These are phyloP conservation scores for Amylocarpus encephaloides DNA, from an alignment of 2,329 filamentous ascomycete genomes.

Conservation along the genomic window DNA sequence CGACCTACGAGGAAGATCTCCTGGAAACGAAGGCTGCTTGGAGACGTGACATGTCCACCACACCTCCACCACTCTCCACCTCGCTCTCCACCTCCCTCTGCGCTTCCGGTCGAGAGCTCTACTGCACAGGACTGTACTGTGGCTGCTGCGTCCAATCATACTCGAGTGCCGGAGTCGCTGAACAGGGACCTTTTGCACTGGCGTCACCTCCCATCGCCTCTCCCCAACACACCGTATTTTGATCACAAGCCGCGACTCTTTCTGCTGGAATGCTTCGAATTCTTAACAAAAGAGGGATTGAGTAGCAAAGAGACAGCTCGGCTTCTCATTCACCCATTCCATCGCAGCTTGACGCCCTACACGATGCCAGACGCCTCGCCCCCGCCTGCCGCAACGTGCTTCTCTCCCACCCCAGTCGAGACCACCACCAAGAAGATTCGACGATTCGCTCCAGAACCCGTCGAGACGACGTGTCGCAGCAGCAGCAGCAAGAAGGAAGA, in stretches of 20 bases:
- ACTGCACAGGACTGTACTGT: no score
- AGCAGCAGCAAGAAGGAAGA: conserved; percentile 33
- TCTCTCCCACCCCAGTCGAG: conserved; percentile 32
- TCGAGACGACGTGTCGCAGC: conserved; percentile 38
- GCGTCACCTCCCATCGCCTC: neutral
- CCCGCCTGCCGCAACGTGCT: conserved; percentile 26
- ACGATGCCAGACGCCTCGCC: conserved; percentile 27
- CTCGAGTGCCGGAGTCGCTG: neutral
- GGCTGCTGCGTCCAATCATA: no score
- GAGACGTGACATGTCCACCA: no score
- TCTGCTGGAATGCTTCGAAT: conserved; percentile 13
- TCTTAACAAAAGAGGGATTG: conserved; percentile 15
- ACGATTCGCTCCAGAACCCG: conserved; percentile 36
- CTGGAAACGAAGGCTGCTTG: no score
- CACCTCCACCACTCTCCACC: no score
- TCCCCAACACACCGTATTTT: conserved; percentile 13
- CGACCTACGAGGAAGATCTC: neutral
- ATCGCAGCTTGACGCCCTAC: neutral
- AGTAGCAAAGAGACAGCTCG: conserved; percentile 2
- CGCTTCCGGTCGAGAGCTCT: no score
- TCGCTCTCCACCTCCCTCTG: no score
- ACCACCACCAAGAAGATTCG: conserved; percentile 32
- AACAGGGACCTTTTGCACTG: neutral
- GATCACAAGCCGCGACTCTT: conserved; percentile 15
- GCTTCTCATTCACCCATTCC: conserved; percentile 8